Evolutionary conservation across 2,329 filamentous ascomycete genomes (phyloP), one percentile per base, ranked within the genome.

Genomic region (Aspergillus costaricaensis): DNA sequence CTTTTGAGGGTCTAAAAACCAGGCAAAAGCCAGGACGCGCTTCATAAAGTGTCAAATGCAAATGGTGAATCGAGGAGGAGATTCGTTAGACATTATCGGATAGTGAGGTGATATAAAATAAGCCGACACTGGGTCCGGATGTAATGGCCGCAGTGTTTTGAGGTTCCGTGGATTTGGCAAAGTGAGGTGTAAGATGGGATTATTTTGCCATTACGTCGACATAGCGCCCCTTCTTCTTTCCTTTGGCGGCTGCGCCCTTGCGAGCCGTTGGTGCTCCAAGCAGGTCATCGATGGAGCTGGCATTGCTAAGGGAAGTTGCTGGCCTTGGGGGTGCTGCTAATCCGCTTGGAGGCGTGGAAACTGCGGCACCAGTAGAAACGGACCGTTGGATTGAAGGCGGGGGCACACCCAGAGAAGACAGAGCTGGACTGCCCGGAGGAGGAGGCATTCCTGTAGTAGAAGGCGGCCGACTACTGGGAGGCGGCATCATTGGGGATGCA

Each of bases 261-360:
- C 91, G 85, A 17, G 90, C 85, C 30, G 83, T 85, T 3, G 90
- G 86, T 4, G 90, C 88, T 5, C 91, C 91, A 21, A 99, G 81
- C 64, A 99, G 80, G 74, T 99, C 95, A 70, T 99, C 95, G 72
- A 99, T 96, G 68, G 90, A 95, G 76, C 89, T 96, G n/a, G 92
- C 91, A 72, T 91, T 92, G 76, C 91, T 96, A 83, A 96, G 88
- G 63, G 91, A 89, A 3, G 92, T 96, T 5, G 86, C 77, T 4
- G 92, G 92, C 63, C 90, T 81, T 70, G 86, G 86, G 10, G 88
- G 88, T 39, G 68, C 74, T 19, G 74, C 67, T 2, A 74, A 72
- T 19, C 75, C 70, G 51, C 72, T 72, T 5, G 77, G 73, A 8
- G 77, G 74, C 38, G 73, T 72, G 30, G 75, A 66, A 36, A 71